A percentile compares a stretch with the other conserved stretches of the same genome.
Evolutionary conservation across 2,329 filamentous ascomycete species (phyloP).

Genomic region (Stagonosporopsis cucurbitacearum): DNA sequence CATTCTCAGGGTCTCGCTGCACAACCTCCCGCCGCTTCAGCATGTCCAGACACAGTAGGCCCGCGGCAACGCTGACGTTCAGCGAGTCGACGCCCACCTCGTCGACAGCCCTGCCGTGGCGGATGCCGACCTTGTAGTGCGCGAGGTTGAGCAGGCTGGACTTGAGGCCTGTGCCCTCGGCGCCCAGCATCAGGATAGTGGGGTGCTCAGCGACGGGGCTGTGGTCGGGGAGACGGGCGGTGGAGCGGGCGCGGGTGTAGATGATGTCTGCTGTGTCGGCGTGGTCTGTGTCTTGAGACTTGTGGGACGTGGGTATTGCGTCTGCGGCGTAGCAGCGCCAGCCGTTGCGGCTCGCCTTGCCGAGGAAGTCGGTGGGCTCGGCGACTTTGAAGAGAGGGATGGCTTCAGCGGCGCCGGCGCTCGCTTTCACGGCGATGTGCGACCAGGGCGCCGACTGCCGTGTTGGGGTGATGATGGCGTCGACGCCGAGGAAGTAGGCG

Average conservation of each 20-base stretch:
- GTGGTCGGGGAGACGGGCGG: slow-evolving; percentile 31
- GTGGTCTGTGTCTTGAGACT: slow-evolving; percentile 40
- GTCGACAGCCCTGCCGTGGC: slow-evolving; percentile 55
- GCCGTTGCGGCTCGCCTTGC: slow-evolving; percentile 69
- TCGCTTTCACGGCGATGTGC: slow-evolving; percentile 82
- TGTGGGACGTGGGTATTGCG: slow-evolving; percentile 26
- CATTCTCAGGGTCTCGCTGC: slow-evolving; percentile 11
- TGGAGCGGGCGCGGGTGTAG: slow-evolving; percentile 33
- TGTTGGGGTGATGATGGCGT: slow-evolving; percentile 79
- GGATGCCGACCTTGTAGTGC: slow-evolving; percentile 69
- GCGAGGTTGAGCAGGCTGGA: slow-evolving; percentile 59
- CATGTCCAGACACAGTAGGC: slow-evolving; percentile 75
- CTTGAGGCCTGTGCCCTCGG: slow-evolving; percentile 41
- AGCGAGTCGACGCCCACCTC: slow-evolving; percentile 78
- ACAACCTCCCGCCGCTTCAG: slow-evolving; percentile 49
- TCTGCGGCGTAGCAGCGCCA: slow-evolving; percentile 86
- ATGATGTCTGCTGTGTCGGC: slow-evolving; percentile 23
- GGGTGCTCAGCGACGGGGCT: slow-evolving; percentile 57
- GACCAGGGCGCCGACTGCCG: slow-evolving; percentile 74
- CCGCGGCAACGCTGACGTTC: slow-evolving; percentile 90
- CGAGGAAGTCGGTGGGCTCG: slow-evolving; percentile 73
- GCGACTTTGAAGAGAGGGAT: slow-evolving; percentile 74
- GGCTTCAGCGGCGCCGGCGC: slow-evolving; percentile 84
- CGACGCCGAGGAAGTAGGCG: slow-evolving; percentile 87
- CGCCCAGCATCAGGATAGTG: slow-evolving; percentile 74